Evolutionary conservation across 441 rosid genomes (phyloP).

Genomic region (Breynia disticha): DNA sequence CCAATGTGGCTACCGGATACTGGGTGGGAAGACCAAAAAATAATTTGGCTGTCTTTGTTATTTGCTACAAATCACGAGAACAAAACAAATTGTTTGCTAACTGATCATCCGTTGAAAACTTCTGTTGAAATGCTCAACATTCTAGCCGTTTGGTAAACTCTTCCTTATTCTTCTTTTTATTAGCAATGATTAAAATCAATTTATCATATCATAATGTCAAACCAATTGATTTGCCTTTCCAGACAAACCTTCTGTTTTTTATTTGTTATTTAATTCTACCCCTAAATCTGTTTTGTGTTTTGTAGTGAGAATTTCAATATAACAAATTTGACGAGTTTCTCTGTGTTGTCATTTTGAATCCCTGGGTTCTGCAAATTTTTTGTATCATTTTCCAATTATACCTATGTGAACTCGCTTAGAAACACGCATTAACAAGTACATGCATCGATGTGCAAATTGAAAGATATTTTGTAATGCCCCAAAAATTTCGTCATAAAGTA

Average conservation of each 20-base stretch:
- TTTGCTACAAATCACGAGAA: slow-evolving; percentile 14
- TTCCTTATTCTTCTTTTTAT: not conserved
- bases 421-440: slow-evolving; percentile 19
- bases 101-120: slow-evolving; percentile 50
- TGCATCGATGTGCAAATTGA: no score
- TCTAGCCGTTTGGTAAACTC: slow-evolving; percentile 62
- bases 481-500: no score
- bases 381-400: slow-evolving; percentile 66
- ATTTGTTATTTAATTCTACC: not conserved
- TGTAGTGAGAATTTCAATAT: not conserved
- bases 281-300: not conserved
- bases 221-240: no score
- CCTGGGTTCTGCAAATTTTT: slow-evolving; percentile 82
- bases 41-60: slow-evolving; percentile 51
- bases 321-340: not conserved
- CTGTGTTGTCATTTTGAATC: not conserved
- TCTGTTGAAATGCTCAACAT: slow-evolving; percentile 64
- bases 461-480: no score
- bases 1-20: no score
- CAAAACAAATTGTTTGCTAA: slow-evolving; percentile 28
- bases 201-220: no score
- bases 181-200: not conserved
- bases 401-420: slow-evolving; percentile 44
- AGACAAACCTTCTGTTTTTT: not conserved
- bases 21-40: no score